Evolutionary conservation across 2,329 filamentous ascomycete genomes (phyloP).

Genomic region (Pyrenochaeta sp.): DNA sequence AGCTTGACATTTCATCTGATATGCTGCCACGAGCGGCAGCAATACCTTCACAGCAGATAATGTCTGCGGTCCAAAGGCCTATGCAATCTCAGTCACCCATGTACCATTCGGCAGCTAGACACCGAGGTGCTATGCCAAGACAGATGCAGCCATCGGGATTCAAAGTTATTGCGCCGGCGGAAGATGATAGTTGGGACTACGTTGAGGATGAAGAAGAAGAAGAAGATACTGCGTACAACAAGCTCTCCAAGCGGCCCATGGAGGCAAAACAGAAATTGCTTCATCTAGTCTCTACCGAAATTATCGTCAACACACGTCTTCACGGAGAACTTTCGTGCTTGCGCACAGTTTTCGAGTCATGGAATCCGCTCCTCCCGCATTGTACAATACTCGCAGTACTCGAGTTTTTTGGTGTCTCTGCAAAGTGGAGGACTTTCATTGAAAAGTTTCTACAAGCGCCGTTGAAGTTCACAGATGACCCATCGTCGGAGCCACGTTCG

Average conservation of each 20-base stretch:
- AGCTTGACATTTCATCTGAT: not conserved
- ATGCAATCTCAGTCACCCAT: not conserved
- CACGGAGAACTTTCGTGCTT: slow-evolving; percentile 42
- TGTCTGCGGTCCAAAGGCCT: slow-evolving; percentile 1
- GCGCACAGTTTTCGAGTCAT: slow-evolving; percentile 42
- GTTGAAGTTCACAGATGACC: slow-evolving; percentile 53
- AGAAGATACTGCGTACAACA: slow-evolving; percentile 8
- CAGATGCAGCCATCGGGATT: not conserved
- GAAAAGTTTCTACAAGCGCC: slow-evolving; percentile 57
- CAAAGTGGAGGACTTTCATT: slow-evolving; percentile 56
- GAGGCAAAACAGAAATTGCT: slow-evolving; percentile 41
- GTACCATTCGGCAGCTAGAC: no score
- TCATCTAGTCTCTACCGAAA: slow-evolving; percentile 41
- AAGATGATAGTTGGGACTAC: not conserved
- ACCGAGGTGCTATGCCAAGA: not conserved
- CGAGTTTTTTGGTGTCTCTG: slow-evolving; percentile 55
- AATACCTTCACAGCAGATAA: not conserved
- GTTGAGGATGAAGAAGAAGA: slow-evolving; percentile 1
- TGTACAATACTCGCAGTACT: slow-evolving; percentile 55
- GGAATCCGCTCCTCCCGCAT: slow-evolving; percentile 53
- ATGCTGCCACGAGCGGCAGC: not conserved
- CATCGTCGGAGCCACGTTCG: slow-evolving; percentile 44
- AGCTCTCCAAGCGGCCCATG: slow-evolving; percentile 35
- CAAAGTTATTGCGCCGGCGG: no score
- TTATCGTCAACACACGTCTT: slow-evolving; percentile 41